Evolutionary conservation across 805 yeast species (phyloP), one percentile per base, ranked within the genome.

Genomic region (Grigorovia yakushimaensis): DNA sequence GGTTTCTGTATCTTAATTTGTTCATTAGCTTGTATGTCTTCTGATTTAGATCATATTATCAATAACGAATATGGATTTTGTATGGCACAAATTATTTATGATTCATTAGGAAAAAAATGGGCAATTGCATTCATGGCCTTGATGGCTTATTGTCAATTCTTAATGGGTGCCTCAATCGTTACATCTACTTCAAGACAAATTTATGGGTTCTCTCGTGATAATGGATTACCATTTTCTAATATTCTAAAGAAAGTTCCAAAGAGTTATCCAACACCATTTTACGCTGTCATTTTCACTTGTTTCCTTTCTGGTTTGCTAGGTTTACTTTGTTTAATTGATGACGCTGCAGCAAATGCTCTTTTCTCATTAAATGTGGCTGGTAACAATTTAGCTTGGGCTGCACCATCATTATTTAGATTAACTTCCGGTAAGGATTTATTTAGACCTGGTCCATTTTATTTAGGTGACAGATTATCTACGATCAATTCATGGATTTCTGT

Each of bases 181-280:
- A 73, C 80, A 43, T 86, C 87, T 10, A 73, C 77, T 6, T 79
- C 85, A 5, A 74, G 88, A 62, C 88, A 82, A 61, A 72, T 80
- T 44, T 82, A 84, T 79, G 87, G 88, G 1, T 80, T 82, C 62
- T 79, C 86, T 39, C 76, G 91, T 67, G 91, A 83, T 61, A 80
- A 81, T 55, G 88, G 88, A 15, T 70, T 83, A 48, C 89, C 89
- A 8, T 68, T 80, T 51, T 72, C 82, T 13, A 64, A 70, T 39
- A 68, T 68, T 57, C 72, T 83, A 51, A 78, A 80, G 53, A 74
- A 68, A 41, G 84, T 84, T 41, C 69, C 82, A 56, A 69, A 74
- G 45, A 72, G 61, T 49, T 65, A 76, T 36, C 69, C 74, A n/a
- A 84, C 80, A 24, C 91, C 93, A 15, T 62, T 81, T 23, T 72